Evolutionary conservation across 2,329 filamentous ascomycete species (phyloP).

Genomic region (Penicillium sp.): DNA sequence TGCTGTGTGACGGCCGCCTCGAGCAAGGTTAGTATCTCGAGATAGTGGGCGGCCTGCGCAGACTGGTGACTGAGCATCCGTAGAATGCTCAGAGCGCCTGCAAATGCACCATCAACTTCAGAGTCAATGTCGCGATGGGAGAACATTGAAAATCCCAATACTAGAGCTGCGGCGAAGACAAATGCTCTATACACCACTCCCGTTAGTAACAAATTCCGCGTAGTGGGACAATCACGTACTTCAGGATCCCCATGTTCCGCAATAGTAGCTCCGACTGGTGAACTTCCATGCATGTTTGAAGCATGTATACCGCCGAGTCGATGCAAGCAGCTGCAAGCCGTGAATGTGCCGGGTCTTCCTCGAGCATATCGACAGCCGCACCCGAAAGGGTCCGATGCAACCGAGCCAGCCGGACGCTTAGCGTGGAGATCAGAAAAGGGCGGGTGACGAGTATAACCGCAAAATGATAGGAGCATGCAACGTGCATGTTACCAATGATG

Average conservation of each 20-base stretch:
- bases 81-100: slow-evolving; percentile 52
- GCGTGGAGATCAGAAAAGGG: slow-evolving; percentile 53
- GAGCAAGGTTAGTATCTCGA: slow-evolving; percentile 53
- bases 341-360: slow-evolving; percentile 31
- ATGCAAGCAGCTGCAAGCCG: slow-evolving; percentile 54
- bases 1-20: slow-evolving; percentile 47
- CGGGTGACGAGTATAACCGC: slow-evolving; percentile 58
- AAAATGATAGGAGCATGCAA: slow-evolving; percentile 60
- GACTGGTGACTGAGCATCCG: slow-evolving; percentile 49
- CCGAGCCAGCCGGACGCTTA: slow-evolving; percentile 42
- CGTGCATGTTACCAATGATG: slow-evolving; percentile 52
- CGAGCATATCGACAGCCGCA: slow-evolving; percentile 7
- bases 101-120: slow-evolving; percentile 45
- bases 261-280: slow-evolving; percentile 46
- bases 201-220: background rate
- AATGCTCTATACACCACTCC: slow-evolving; percentile 42
- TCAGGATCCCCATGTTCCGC: slow-evolving; percentile 59
- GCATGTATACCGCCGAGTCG: slow-evolving; percentile 56
- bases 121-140: slow-evolving; percentile 48
- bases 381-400: slow-evolving; percentile 25
- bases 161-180: slow-evolving; percentile 57
- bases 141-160: slow-evolving; percentile 58
- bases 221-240: slow-evolving; percentile 41
- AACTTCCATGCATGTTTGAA: slow-evolving; percentile 54
- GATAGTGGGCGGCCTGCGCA: slow-evolving; percentile 58